Evolutionary conservation across 2,329 filamentous ascomycete species (phyloP), one percentile per base, ranked within the genome.

Genomic region (Hypoxylon sp.): DNA sequence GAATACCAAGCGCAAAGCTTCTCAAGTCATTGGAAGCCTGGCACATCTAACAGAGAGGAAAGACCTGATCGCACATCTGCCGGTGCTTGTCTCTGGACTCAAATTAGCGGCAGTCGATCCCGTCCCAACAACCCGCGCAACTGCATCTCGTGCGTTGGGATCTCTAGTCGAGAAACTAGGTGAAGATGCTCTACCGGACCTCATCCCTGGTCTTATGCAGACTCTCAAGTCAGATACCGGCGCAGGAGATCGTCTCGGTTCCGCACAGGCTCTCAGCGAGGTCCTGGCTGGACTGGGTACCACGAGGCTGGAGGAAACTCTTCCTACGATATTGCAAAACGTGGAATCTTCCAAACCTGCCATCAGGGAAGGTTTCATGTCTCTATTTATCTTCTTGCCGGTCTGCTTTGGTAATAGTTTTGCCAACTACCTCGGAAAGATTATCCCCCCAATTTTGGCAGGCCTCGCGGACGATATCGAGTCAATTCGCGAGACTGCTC

Each of bases 401-500:
- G 95, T 97, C 55, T 99, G 95, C 80, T 99, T 99, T 73, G 95
- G 95, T 73, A 99, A 99, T 84, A 97, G 94, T 78, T 99, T 99
- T 74, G 91, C 95, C 71, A 93, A 93, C 75, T 99, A 99, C 75
- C 89, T 99, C 64, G 92, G 90, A 79, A 93, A 90, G 75, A 97
- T 99, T 73, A 97, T 99, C 71, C 96, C 95, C 17, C 91, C 95
- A 19, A 98, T 99, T 72, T 84, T 99, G 67, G 89, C 93, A 68
- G 96, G 96, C 72, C 85, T 99, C 76, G 96, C 95, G 32, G 95
- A 99, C 76, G 95, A 99, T 73, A 84, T 98, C 55, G 95, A 99
- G 76, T 94, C 94, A 1, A 99, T 99, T 72, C 91, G 95, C 60
- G 95, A 99, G 72, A 98, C 94, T n/a, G 92, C 96, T 32, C 86